A percentile compares a stretch with the other conserved stretches of the same genome.
These are phyloP conservation scores for Baorangia bicolor DNA, from an alignment of 768 basidiomycete genomes.

Conservation along the genomic window DNA sequence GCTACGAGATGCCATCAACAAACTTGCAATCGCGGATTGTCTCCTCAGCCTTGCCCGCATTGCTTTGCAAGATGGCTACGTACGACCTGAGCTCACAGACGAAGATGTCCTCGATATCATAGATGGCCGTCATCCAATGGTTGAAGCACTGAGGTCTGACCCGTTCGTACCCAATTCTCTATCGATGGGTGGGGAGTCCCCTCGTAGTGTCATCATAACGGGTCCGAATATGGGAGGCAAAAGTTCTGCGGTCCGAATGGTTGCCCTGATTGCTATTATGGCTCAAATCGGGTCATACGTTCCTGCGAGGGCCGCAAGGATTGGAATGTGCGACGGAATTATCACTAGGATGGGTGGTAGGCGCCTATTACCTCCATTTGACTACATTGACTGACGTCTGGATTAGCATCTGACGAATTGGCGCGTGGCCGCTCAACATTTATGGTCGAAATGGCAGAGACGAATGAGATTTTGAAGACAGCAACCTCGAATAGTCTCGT, in stretches of 20 bases:
- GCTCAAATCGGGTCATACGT: slow-evolving; percentile 93
- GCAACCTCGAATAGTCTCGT: slow-evolving; percentile 79
- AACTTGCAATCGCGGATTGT: slow-evolving; percentile 85
- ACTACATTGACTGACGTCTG: not conserved
- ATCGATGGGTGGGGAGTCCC: slow-evolving; percentile 51
- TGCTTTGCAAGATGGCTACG: slow-evolving; percentile 73
- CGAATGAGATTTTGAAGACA: slow-evolving; percentile 79
- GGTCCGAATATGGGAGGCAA: slow-evolving; percentile 91
- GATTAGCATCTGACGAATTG: slow-evolving; percentile 80
- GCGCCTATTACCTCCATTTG: slow-evolving; percentile 18
- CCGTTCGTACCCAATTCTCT: slow-evolving; percentile 88
- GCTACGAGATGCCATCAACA: slow-evolving; percentile 73
- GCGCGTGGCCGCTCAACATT: slow-evolving; percentile 88
- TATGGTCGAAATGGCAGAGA: slow-evolving; percentile 97
- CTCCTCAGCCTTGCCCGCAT: slow-evolving; percentile 81
- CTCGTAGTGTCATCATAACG: slow-evolving; percentile 70
- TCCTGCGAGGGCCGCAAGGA: slow-evolving; percentile 69
- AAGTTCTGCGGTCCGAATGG: slow-evolving; percentile 79
- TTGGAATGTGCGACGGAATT: slow-evolving; percentile 83
- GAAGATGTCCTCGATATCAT: slow-evolving; percentile 68
- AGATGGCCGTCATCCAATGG: slow-evolving; percentile 92
- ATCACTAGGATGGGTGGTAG: slow-evolving; percentile 88
- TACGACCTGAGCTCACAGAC: slow-evolving; percentile 71
- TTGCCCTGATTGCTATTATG: slow-evolving; percentile 72
- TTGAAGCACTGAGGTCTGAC: slow-evolving; percentile 71